phyloP scores from a whole-genome alignment of 495 filamentous ascomycete species.

The Elaphomyces granulatus region DNA sequence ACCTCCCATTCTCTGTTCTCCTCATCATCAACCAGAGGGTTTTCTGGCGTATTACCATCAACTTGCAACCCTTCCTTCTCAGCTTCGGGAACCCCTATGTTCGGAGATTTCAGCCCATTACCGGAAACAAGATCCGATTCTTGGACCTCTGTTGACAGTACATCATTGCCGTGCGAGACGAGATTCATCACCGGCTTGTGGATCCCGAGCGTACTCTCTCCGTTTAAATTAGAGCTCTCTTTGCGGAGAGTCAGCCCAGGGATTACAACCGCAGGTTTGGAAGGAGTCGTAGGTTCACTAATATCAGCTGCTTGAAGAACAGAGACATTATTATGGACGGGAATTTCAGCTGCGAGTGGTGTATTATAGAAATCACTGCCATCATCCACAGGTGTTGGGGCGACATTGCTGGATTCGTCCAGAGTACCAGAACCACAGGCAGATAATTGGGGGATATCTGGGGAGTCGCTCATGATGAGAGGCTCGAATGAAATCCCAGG shows the following conservation, averaged over 20 bases:
- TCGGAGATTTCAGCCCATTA: too few relatives aligned
- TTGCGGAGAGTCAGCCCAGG: constrained; percentile 29
- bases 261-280: constrained; percentile 16
- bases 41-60: constrained; percentile 2
- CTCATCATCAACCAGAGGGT: constrained; percentile 25
- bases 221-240: constrained; percentile 7
- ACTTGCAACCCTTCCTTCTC: constrained; percentile 4
- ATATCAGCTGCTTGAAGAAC: not conserved
- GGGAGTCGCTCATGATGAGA: too few relatives aligned
- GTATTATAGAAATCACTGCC: constrained; percentile 33
- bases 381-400: constrained; percentile 22
- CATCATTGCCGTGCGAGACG: too few relatives aligned
- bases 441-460: too few relatives aligned
- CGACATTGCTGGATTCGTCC: too few relatives aligned
- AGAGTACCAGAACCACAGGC: constrained; percentile 1
- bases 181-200: too few relatives aligned
- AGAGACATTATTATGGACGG: constrained; percentile 3
- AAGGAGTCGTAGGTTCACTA: constrained; percentile 5
- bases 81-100: constrained; percentile 1
- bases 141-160: too few relatives aligned
- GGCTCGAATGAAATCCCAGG: too few relatives aligned
- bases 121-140: too few relatives aligned
- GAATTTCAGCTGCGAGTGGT: constrained; percentile 18
- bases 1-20: constrained; percentile 59
- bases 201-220: too few relatives aligned